Conservation (phyloP, 164 flowering plant genomes). For the Cinnamomum chago region DNA sequence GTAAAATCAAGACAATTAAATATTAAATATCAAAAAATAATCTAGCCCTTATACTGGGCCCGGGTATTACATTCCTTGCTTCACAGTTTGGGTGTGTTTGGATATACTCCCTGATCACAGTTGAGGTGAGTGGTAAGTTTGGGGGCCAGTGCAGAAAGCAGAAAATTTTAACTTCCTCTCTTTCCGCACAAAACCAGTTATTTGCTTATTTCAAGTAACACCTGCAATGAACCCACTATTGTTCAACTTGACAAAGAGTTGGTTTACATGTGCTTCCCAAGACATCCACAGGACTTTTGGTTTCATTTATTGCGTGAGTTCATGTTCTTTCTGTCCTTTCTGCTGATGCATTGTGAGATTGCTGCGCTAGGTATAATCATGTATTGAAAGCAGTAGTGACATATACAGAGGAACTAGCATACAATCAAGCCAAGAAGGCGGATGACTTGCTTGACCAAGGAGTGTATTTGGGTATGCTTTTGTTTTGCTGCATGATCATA, state of each 20-base stretch:
- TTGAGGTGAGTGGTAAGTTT: neutral
- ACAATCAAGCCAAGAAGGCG: slow-evolving; percentile 71
- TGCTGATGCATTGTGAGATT: neutral
- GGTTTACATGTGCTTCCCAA: neutral
- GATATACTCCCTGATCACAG: neutral
- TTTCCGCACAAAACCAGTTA: neutral
- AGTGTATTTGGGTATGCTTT: slow-evolving; percentile 56
- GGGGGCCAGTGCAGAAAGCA: neutral
- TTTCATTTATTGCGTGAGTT: neutral
- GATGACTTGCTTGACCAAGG: slow-evolving; percentile 69
- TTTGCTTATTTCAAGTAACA: neutral
- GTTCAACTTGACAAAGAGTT: neutral
- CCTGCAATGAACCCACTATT: too few relatives aligned
- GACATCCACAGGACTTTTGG: neutral
- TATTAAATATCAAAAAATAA: too few relatives aligned
- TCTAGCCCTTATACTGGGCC: too few relatives aligned
- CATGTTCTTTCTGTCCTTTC: neutral
- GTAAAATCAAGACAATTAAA: too few relatives aligned
- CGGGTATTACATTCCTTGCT: too few relatives aligned
- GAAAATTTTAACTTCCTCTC: neutral
- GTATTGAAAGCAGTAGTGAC: slow-evolving; percentile 74
- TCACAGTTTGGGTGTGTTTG: neutral
- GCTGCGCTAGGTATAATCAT: slow-evolving; percentile 43
- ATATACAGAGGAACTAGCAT: slow-evolving; percentile 81
- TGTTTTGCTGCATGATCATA: too few relatives aligned